Percentiles rank a stretch among this genome's conserved stretches.
These are phyloP conservation scores for Blastobotrys malaysiensis DNA, from an alignment of 1,139 yeast species.

Conservation along the genomic window DNA sequence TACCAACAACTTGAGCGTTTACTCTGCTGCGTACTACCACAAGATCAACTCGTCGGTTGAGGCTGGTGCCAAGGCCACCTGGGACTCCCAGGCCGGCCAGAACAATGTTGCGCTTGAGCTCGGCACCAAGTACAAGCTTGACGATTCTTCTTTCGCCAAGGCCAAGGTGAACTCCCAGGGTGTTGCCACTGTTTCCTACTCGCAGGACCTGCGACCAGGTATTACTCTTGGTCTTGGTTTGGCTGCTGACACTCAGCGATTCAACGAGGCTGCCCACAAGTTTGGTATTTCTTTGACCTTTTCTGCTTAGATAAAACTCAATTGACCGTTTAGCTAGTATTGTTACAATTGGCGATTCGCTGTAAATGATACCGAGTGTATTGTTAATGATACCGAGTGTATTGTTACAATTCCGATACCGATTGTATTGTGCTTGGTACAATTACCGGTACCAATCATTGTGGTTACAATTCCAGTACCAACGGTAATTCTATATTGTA, in stretches of 20 bases:
- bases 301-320: slow-evolving; percentile 53
- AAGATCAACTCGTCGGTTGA: slow-evolving; percentile 84
- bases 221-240: slow-evolving; percentile 97
- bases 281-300: slow-evolving; percentile 92
- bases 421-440: too few relatives aligned
- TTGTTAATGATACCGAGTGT: too few relatives aligned
- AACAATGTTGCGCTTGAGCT: slow-evolving; percentile 73
- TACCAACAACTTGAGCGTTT: slow-evolving; percentile 82
- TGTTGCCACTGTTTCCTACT: slow-evolving; percentile 88
- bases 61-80: slow-evolving; percentile 97
- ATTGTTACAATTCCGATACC: too few relatives aligned
- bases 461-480: too few relatives aligned
- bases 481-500: too few relatives aligned
- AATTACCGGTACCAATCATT: too few relatives aligned
- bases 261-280: slow-evolving; percentile 97
- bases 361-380: too few relatives aligned
- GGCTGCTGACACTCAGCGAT: slow-evolving; percentile 91
- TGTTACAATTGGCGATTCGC: neutral
- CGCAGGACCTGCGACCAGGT: slow-evolving; percentile 94
- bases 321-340: neutral
- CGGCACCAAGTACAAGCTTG: slow-evolving; percentile 92
- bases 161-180: slow-evolving; percentile 98
- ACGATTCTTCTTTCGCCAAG: slow-evolving; percentile 82
- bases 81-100: slow-evolving; percentile 81
- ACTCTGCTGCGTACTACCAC: slow-evolving; percentile 97